Evolutionary conservation across 192 early-diverging fungal species (phyloP).

Genomic region (Physocladia obscura): DNA sequence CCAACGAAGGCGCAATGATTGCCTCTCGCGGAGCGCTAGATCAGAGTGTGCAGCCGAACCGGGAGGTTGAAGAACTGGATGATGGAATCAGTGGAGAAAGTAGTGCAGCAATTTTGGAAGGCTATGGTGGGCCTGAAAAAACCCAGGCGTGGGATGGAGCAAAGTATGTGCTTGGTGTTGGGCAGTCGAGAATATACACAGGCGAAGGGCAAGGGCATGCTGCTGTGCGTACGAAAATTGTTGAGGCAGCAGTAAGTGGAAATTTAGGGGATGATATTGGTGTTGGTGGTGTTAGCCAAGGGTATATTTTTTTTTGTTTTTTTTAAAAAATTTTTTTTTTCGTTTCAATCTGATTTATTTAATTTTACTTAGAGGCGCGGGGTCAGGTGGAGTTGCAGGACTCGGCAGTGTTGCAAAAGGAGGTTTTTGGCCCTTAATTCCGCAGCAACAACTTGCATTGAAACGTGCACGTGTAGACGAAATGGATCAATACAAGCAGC

Average conservation of each 20-base stretch:
- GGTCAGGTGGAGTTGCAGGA: slow-evolving; percentile 19
- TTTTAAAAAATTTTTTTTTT: not conserved
- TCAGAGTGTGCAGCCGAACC: not conserved
- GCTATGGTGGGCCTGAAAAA: slow-evolving; percentile 1
- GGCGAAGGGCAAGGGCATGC: slow-evolving; percentile 26
- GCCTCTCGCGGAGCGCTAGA: slow-evolving; percentile 5
- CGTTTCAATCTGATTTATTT: not conserved
- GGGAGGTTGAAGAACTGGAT: not conserved
- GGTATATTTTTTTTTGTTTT: not conserved
- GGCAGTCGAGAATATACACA: slow-evolving; percentile 13
- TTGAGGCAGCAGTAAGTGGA: slow-evolving; percentile 17
- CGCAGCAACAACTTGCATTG: slow-evolving; percentile 19
- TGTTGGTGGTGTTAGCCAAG: slow-evolving; percentile 25
- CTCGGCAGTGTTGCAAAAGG: slow-evolving; percentile 18
- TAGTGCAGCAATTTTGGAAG: not conserved
- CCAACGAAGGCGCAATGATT: not conserved
- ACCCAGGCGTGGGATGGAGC: slow-evolving; percentile 15
- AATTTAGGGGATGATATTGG: not conserved
- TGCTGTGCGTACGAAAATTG: not conserved
- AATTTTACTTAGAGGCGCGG: slow-evolving; percentile 11
- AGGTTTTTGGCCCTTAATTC: slow-evolving; percentile 22
- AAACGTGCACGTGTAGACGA: slow-evolving; percentile 10
- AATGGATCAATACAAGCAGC: not conserved
- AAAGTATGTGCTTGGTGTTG: slow-evolving; percentile 17
- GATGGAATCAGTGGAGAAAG: slow-evolving; percentile 14